Evolutionary conservation across 2,329 filamentous ascomycete species (phyloP).

Genomic region (Coleophoma eucalyptorum): DNA sequence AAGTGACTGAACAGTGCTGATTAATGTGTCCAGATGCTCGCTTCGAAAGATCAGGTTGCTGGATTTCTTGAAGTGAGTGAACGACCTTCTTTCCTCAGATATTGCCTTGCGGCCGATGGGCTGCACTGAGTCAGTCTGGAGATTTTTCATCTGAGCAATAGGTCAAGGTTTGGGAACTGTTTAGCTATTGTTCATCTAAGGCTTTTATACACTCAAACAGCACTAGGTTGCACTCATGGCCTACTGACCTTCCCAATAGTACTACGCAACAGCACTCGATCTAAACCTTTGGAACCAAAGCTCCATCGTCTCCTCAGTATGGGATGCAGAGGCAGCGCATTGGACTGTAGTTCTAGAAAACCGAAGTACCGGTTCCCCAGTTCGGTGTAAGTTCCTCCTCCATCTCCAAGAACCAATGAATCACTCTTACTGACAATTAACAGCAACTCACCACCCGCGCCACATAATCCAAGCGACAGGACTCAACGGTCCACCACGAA

Average conservation of each 20-base stretch:
- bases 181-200: no score
- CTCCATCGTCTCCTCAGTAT: constrained; percentile 39
- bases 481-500: constrained; percentile 46
- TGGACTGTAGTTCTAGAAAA: constrained; percentile 51
- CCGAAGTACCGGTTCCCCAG: not conserved
- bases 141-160: not conserved
- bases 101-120: no score
- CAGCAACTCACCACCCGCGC: constrained; percentile 38
- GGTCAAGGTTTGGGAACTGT: not conserved
- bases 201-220: no score
- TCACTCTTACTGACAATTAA: constrained; percentile 27
- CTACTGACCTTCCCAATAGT: constrained; percentile 8
- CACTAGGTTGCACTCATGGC: no score
- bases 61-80: constrained; percentile 55
- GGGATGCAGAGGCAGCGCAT: constrained; percentile 39
- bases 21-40: constrained; percentile 57
- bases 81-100: no score
- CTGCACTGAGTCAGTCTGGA: no score
- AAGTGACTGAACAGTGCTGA: constrained; percentile 41
- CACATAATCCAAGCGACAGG: constrained; percentile 50
- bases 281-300: constrained; percentile 62
- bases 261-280: constrained; percentile 58
- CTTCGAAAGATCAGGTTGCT: constrained; percentile 65
- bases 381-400: not conserved
- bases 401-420: constrained; percentile 26